These are phyloP conservation scores for Basipetospora chlamydospora DNA, from an alignment of 2,329 filamentous ascomycete genomes.

Conservation along the genomic window DNA sequence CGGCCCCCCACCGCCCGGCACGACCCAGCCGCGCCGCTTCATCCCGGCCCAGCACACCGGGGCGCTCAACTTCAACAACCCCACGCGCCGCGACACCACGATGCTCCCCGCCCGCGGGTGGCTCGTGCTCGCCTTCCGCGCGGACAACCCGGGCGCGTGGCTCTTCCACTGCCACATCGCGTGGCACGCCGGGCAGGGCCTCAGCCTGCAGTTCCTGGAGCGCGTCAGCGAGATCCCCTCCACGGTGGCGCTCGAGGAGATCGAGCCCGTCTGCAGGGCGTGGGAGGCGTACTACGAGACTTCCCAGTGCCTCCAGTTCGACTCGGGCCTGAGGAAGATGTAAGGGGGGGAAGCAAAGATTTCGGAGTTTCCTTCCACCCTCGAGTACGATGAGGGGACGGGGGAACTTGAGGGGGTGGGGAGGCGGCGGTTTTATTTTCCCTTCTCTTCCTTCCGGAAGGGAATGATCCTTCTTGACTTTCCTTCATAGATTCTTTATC, in stretches of 20 bases:
- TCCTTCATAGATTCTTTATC: too few relatives aligned
- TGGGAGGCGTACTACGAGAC: conserved; percentile 9
- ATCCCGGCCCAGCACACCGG: conserved; percentile 17
- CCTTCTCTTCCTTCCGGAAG: too few relatives aligned
- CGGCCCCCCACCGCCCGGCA: conserved; percentile 5
- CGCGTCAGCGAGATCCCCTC: conserved; percentile 7
- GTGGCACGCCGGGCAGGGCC: conserved; percentile 40
- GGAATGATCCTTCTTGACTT: too few relatives aligned
- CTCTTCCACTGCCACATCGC: conserved; percentile 40
- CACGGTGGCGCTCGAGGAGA: conserved; percentile 7
- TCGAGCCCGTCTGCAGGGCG: conserved; percentile 7
- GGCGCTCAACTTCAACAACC: conserved; percentile 29
- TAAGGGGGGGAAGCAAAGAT: too few relatives aligned
- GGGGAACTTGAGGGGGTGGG: too few relatives aligned
- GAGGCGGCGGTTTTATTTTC: too few relatives aligned
- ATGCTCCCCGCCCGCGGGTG: conserved; percentile 28
- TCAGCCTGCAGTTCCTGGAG: conserved; percentile 34
- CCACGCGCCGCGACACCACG: conserved; percentile 36
- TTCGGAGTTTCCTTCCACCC: too few relatives aligned
- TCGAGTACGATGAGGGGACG: too few relatives aligned
- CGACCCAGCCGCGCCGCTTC: conserved; percentile 7
- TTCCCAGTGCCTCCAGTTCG: conserved; percentile 8
- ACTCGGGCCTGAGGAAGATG: conserved; percentile 8
- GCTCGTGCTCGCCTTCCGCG: conserved; percentile 33
- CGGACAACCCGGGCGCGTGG: conserved; percentile 37